These are phyloP conservation scores for Dittrichia graveolens DNA, from an alignment of 129 eudicot species.

Conservation along the genomic window DNA sequence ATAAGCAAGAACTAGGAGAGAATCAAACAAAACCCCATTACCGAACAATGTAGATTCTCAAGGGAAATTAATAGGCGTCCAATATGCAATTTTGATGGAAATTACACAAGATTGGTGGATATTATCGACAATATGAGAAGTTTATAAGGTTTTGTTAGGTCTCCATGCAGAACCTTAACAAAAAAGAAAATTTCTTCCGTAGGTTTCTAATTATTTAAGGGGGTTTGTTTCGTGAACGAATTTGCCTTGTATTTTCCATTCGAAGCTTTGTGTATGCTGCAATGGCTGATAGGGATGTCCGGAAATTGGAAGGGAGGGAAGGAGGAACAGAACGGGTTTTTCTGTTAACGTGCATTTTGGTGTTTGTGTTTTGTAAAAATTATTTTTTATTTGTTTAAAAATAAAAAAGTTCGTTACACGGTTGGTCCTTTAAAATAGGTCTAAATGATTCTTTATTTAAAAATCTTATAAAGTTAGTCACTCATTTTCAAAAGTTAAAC, in stretches of 20 bases:
- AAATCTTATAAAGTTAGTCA: too few species aligned
- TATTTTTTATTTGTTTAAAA: too few species aligned
- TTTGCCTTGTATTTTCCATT: constrained; percentile 10
- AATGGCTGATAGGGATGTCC: constrained; percentile 7
- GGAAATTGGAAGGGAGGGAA: constrained; percentile 26
- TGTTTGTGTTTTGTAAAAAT: neutral
- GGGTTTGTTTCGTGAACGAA: constrained; percentile 17
- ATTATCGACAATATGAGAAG: neutral
- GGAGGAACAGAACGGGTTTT: constrained; percentile 22
- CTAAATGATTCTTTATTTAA: too few species aligned
- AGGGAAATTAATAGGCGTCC: neutral
- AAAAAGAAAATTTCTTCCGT: neutral
- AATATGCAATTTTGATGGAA: constrained; percentile 13
- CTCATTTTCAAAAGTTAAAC: too few species aligned
- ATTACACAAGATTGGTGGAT: neutral
- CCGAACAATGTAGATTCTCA: neutral
- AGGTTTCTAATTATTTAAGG: neutral
- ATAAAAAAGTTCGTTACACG: too few species aligned
- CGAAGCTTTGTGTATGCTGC: constrained; percentile 11
- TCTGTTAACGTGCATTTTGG: too few species aligned
- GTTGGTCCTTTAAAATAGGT: too few species aligned
- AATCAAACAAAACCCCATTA: too few species aligned
- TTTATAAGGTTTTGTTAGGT: constrained; percentile 12
- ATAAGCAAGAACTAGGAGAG: too few species aligned
- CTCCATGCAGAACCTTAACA: constrained; percentile 17